Conservation (phyloP, 176 grass and related monocot species). For the Thalia dealbata region DNA sequence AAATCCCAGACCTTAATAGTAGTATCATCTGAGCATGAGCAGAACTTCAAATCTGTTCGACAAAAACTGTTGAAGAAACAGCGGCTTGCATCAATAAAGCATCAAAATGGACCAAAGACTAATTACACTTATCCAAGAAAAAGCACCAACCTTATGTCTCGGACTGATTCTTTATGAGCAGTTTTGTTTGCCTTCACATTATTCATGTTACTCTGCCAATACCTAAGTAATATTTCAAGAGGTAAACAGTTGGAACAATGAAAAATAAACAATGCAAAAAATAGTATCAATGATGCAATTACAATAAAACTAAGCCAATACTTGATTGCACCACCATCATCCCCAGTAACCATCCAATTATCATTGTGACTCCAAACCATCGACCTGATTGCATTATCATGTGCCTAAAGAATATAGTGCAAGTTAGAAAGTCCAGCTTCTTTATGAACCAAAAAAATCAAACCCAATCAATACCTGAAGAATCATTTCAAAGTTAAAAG, state of each 20-base stretch:
- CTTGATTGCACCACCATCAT: conserved; percentile 98
- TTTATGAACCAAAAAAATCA: background rate
- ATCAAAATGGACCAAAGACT: conserved; percentile 15
- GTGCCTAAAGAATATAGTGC: conserved; percentile 44
- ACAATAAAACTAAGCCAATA: conserved; percentile 25
- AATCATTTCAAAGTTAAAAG: conserved; percentile 99
- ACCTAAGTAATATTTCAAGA: conserved; percentile 37
- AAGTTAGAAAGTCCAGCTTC: background rate
- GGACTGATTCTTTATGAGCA: conserved; percentile 93
- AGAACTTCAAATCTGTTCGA: conserved; percentile 96
- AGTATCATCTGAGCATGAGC: conserved; percentile 94
- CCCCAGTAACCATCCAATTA: conserved; percentile 98
- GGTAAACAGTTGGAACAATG: background rate
- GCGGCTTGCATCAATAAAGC: conserved; percentile 10
- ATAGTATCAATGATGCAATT: background rate
- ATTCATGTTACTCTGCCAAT: conserved; percentile 99
- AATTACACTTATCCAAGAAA: conserved; percentile 1
- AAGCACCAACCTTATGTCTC: conserved; percentile 63
- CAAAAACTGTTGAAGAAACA: conserved; percentile 63
- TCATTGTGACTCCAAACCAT: conserved; percentile 99
- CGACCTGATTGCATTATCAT: conserved; percentile 95
- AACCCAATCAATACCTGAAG: conserved; percentile 59
- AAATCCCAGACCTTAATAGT: conserved; percentile 99
- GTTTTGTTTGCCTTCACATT: conserved; percentile 99
- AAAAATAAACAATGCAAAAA: background rate